Base-by-base conservation (phyloP, 108 stramenopile species). In the Mediolabrus comicus region DNA sequence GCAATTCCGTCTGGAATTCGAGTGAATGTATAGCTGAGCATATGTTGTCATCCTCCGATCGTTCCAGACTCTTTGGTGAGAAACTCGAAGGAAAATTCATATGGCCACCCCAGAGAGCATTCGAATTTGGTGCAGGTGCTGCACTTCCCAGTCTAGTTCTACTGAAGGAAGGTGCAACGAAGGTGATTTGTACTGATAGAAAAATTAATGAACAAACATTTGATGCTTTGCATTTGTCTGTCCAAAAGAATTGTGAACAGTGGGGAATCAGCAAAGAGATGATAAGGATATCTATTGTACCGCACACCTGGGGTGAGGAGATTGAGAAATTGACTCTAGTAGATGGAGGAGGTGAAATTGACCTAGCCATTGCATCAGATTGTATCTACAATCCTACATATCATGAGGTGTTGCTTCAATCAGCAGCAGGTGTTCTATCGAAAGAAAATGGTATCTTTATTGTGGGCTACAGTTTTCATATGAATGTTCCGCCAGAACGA, bases 351-450 rank as follows among this genome's bases (percentile, higher is more conserved):
- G 24, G 4, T 29, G 25, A 25, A 13, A 27, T 17, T 35, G 72
- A 79, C 52, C 14, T 63, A 16, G 35, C 76, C 14, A 66, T 81
- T 43, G 75, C 71, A 0, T 66, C 65, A 32, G 80, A 81, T 66
- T 81, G 80, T 32, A 75, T 81, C 31, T 81, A 81, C 59, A 72
- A 81, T 52, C 80, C 80, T 0, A 36, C 46, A 9, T 75, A 76
- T 54, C 81, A 82, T n/a, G 52, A 31, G 12, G 63, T 53, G 0
- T 51, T 82, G 0, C 35, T 82, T n/a, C 59, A 68, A 64, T 73
- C 81, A 2, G 52, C 77, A 13, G 27, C 59, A 7, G 38, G 32
- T n/a, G 36, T 38, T 30, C 13, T 62, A 67, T 60, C 32, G 36
- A 26, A 55, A 54, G 26, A 41, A 4, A 26, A n/a, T 14, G 54